phyloP scores from a whole-genome alignment of 176 grass and related monocot genomes.

The Musa beccarii region DNA sequence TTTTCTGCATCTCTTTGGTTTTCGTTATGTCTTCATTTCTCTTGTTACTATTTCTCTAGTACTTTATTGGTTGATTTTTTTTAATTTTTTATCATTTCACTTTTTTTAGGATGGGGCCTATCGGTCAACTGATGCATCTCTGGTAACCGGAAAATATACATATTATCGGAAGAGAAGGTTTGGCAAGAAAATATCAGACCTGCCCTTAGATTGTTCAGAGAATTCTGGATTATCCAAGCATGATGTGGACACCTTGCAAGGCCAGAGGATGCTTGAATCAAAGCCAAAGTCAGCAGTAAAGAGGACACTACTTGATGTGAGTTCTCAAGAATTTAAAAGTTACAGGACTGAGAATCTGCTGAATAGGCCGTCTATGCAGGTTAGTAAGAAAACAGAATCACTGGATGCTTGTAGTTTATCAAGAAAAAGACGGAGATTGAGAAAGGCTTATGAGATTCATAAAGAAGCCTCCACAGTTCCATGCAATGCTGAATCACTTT shows the following conservation, averaged over 20 bases:
- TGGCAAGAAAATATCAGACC: constrained; percentile 32
- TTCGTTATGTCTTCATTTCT: neutral
- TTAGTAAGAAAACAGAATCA: neutral
- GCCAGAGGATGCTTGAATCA: constrained; percentile 43
- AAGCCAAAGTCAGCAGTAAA: constrained; percentile 36
- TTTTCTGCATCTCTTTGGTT: neutral
- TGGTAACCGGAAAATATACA: constrained; percentile 37
- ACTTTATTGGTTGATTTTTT: neutral
- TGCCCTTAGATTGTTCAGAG: neutral
- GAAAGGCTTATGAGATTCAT: neutral
- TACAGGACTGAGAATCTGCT: constrained; percentile 15
- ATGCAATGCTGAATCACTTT: neutral
- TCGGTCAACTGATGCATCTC: constrained; percentile 25
- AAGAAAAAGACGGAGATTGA: constrained; percentile 9
- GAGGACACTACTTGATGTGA: constrained; percentile 27
- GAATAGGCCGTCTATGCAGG: neutral
- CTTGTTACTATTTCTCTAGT: neutral
- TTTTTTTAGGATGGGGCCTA: neutral
- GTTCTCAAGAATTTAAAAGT: constrained; percentile 17
- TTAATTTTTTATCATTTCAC: neutral
- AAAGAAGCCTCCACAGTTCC: neutral
- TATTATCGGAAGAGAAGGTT: constrained; percentile 70
- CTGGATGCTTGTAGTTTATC: neutral
- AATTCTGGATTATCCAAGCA: constrained; percentile 20
- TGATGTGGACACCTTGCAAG: constrained; percentile 22